A percentile compares a stretch with the other conserved stretches of the same genome.
These are phyloP conservation scores for Beauveria medogensis DNA, from an alignment of 2,329 filamentous ascomycete species.

Conservation along the genomic window DNA sequence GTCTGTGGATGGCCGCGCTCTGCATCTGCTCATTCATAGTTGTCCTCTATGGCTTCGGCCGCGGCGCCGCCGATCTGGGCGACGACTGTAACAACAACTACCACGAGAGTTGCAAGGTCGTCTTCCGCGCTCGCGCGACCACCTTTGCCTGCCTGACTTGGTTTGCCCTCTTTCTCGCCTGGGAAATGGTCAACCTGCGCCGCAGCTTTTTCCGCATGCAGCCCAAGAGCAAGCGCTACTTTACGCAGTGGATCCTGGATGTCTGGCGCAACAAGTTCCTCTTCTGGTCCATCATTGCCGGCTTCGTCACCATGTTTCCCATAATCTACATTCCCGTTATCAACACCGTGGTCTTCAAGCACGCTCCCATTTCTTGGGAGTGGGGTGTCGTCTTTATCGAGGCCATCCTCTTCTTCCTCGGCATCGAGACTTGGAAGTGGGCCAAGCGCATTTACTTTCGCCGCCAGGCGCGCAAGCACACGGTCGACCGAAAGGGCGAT, in stretches of 20 bases:
- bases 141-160: conserved; percentile 66
- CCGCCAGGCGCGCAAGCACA: conserved; percentile 19
- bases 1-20: conserved; percentile 57
- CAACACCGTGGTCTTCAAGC: conserved; percentile 49
- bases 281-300: conserved; percentile 49
- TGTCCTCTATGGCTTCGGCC: conserved; percentile 42
- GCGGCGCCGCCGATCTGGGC: conserved; percentile 43
- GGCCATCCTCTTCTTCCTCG: conserved; percentile 47
- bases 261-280: conserved; percentile 64
- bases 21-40: conserved; percentile 45
- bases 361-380: conserved; percentile 51
- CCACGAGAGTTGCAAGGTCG: conserved; percentile 43
- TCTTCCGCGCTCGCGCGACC: conserved; percentile 63
- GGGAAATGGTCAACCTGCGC: conserved; percentile 66
- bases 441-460: conserved; percentile 40
- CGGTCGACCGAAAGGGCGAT: conserved; percentile 13
- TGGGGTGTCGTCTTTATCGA: conserved; percentile 51
- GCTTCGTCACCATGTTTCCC: conserved; percentile 39
- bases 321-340: conserved; percentile 50
- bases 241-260: conserved; percentile 58
- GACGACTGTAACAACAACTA: conserved; percentile 51
- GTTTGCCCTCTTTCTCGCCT: conserved; percentile 66
- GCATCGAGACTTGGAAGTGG: conserved; percentile 52
- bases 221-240: conserved; percentile 49
- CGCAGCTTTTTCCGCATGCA: conserved; percentile 67